phyloP scores from a whole-genome alignment of 176 grass and related monocot genomes.

The Pontederia paniculata region DNA sequence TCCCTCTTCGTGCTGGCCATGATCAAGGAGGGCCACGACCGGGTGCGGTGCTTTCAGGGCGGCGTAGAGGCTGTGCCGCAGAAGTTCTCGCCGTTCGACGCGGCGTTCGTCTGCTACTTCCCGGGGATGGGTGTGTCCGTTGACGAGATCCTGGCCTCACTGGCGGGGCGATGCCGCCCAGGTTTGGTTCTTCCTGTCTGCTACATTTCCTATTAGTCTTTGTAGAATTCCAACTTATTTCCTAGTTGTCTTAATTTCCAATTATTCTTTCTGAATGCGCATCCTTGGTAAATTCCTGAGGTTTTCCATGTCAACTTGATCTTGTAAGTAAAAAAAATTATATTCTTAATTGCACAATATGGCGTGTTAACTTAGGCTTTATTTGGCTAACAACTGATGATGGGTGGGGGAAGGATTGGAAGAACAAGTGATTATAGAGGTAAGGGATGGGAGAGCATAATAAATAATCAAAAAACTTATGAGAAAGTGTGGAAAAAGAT shows the following conservation, averaged over 20 bases:
- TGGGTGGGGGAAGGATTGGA: no score
- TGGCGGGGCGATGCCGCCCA: conserved; percentile 43
- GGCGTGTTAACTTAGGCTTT: no score
- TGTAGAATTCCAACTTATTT: background rate
- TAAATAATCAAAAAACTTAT: no score
- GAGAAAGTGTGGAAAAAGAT: no score
- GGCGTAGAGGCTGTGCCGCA: conserved; percentile 47
- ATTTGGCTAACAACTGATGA: no score
- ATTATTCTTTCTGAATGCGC: no score
- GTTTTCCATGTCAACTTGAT: no score
- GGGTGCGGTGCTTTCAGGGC: conserved; percentile 79
- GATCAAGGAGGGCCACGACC: conserved; percentile 75
- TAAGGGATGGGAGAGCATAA: no score
- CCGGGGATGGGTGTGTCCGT: conserved; percentile 67
- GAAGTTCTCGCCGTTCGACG: conserved; percentile 58
- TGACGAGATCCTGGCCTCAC: conserved; percentile 35
- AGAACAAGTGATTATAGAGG: no score
- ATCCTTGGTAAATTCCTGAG: no score
- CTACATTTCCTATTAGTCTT: conserved; percentile 15
- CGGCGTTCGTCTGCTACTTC: conserved; percentile 76
- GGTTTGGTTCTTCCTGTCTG: conserved; percentile 24
- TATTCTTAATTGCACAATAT: no score
- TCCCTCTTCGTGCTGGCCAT: conserved; percentile 65
- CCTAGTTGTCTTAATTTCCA: background rate
- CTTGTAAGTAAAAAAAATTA: no score